Conservation (phyloP, 768 basidiomycete species). For the Termitomyces sp. region DNA sequence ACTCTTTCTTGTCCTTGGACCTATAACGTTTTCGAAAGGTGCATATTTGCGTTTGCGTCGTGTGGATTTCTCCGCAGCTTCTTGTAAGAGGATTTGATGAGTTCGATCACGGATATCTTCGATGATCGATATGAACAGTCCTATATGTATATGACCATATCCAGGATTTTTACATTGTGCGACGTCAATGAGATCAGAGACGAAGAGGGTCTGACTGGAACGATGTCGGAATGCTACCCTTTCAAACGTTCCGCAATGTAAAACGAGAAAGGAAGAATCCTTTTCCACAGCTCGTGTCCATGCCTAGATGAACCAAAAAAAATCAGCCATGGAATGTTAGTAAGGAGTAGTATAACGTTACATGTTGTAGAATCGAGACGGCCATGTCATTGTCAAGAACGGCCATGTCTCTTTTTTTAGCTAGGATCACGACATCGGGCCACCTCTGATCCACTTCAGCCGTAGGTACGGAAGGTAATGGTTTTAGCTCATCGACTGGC, state of each 20-base stretch:
- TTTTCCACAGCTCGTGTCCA: constrained; percentile 3
- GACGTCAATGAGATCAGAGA: constrained; percentile 1
- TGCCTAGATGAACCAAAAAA: not conserved
- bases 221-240: constrained; percentile 7
- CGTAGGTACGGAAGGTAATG: not conserved
- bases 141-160: not conserved
- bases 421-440: not conserved
- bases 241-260: constrained; percentile 1
- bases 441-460: not conserved
- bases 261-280: constrained; percentile 2
- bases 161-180: not conserved
- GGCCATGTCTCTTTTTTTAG: not conserved
- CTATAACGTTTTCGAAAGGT: not conserved
- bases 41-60: not conserved
- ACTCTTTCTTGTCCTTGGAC: not conserved
- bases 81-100: not conserved
- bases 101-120: not conserved
- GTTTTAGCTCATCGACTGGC: not conserved
- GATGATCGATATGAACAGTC: not conserved
- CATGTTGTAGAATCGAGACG: not conserved
- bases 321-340: not conserved
- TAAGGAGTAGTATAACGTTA: not conserved
- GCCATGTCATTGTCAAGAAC: not conserved
- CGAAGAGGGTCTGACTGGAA: constrained; percentile 2
- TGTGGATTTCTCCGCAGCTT: not conserved